A percentile compares a stretch with the other conserved stretches of the same genome.
Conservation (phyloP, 805 yeast species). For the Candida railenensis region DNA sequence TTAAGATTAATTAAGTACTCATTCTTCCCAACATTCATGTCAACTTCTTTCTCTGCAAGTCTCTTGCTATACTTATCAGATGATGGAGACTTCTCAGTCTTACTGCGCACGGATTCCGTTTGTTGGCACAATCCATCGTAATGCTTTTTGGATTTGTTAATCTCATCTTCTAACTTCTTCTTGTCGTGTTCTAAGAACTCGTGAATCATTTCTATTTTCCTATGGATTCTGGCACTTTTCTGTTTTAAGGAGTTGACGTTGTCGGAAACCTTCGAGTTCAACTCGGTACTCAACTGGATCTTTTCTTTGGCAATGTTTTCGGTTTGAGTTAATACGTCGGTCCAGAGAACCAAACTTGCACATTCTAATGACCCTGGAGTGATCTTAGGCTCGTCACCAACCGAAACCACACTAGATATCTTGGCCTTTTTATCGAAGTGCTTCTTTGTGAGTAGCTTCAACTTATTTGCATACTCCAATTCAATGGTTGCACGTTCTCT, state of each 20-base stretch:
- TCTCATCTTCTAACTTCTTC: conserved; percentile 52
- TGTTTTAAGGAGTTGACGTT: conserved; percentile 55
- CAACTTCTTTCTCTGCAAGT: conserved; percentile 60
- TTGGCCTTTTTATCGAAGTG: conserved; percentile 77
- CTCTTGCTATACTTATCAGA: conserved; percentile 53
- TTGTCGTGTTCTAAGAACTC: conserved; percentile 51
- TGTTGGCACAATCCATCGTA: conserved; percentile 79
- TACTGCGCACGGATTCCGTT: conserved; percentile 79
- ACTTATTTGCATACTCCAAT: conserved; percentile 72
- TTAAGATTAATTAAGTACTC: conserved; percentile 76
- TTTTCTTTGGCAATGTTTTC: conserved; percentile 75
- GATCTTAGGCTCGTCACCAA: conserved; percentile 85
- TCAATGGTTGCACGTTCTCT: conserved; percentile 80
- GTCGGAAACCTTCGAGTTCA: conserved; percentile 58
- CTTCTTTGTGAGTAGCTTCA: conserved; percentile 62
- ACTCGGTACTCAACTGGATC: conserved; percentile 54
- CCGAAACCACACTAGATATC: conserved; percentile 64
- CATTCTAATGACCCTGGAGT: conserved; percentile 95
- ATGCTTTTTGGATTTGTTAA: conserved; percentile 63
- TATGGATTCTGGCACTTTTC: conserved; percentile 53
- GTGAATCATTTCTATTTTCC: conserved; percentile 56
- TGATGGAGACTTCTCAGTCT: conserved; percentile 53
- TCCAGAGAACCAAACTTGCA: conserved; percentile 89
- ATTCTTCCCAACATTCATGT: conserved; percentile 89
- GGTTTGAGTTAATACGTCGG: conserved; percentile 78